These are phyloP conservation scores for Tolypocladium pustulatum DNA, from an alignment of 2,329 filamentous ascomycete genomes.

Conservation along the genomic window DNA sequence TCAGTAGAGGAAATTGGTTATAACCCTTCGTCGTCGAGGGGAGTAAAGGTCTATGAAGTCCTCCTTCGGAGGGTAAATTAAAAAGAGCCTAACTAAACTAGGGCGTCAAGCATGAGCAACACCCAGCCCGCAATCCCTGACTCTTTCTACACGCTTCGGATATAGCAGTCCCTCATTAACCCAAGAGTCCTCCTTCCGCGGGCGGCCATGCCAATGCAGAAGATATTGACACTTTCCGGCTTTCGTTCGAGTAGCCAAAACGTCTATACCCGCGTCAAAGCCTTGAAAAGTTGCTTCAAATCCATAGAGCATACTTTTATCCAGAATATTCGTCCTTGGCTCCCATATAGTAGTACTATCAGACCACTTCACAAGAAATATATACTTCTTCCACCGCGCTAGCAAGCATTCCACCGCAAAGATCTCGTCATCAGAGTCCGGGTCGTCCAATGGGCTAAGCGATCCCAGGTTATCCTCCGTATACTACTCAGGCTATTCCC, in stretches of 20 bases:
- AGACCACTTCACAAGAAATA: no score
- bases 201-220: slow-evolving; percentile 5
- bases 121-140: neutral
- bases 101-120: neutral
- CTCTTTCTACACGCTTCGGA: neutral
- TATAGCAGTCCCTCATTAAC: slow-evolving; percentile 1
- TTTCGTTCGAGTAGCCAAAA: slow-evolving; percentile 1
- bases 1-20: neutral
- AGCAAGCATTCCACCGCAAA: no score
- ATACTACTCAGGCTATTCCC: no score
- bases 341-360: no score
- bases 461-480: no score
- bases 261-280: slow-evolving; percentile 1
- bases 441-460: no score
- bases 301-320: slow-evolving; percentile 2
- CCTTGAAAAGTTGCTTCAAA: slow-evolving; percentile 3
- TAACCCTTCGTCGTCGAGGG: neutral
- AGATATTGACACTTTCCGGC: slow-evolving; percentile 1
- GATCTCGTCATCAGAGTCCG: no score
- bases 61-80: neutral
- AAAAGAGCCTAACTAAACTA: neutral
- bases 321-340: neutral
- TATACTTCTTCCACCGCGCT: neutral
- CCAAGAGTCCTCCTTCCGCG: slow-evolving; percentile 3
- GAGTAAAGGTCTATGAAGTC: neutral